Evolutionary conservation across 2,329 filamentous ascomycete genomes (phyloP).

Genomic region (Monosporascus sp.): DNA sequence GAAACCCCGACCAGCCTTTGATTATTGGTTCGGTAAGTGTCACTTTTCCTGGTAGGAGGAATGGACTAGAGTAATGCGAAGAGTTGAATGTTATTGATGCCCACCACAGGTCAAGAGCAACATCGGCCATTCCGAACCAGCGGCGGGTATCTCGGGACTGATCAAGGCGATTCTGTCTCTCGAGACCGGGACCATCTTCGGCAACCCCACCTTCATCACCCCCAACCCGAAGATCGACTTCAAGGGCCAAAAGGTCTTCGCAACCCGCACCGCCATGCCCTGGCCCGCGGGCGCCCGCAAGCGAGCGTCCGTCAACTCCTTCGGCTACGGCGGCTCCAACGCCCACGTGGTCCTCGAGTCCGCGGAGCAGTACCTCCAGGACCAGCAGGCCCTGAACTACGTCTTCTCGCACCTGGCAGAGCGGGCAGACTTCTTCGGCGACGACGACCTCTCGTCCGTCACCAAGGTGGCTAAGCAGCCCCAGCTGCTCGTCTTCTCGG

Average conservation of each 20-base stretch:
- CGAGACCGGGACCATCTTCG: constrained; percentile 18
- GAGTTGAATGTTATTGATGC: too few relatives aligned
- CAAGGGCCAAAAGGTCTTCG: constrained; percentile 7
- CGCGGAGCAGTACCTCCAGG: too few relatives aligned
- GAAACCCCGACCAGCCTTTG: constrained; percentile 5
- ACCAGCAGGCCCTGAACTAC: too few relatives aligned
- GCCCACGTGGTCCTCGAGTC: constrained; percentile 24
- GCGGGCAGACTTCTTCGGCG: too few relatives aligned
- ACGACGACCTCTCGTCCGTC: background rate
- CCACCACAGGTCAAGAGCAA: too few relatives aligned
- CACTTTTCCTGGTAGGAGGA: too few relatives aligned
- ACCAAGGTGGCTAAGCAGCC: too few relatives aligned
- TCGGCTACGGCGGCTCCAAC: constrained; percentile 32
- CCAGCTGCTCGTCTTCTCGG: background rate
- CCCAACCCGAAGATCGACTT: constrained; percentile 17
- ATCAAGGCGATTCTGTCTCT: constrained; percentile 23
- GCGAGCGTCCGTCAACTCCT: constrained; percentile 27
- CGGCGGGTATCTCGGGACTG: constrained; percentile 17
- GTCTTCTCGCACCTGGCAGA: too few relatives aligned
- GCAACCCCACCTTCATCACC: constrained; percentile 8
- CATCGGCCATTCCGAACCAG: constrained; percentile 27
- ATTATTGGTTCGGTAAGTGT: constrained; percentile 25
- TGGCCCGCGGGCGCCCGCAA: constrained; percentile 17
- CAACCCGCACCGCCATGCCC: constrained; percentile 5
- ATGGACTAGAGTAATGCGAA: too few relatives aligned